A percentile compares a stretch with the other conserved stretches of the same genome.
Evolutionary conservation across 768 basidiomycete genomes (phyloP).

Genomic region (Mrakia frigida): DNA sequence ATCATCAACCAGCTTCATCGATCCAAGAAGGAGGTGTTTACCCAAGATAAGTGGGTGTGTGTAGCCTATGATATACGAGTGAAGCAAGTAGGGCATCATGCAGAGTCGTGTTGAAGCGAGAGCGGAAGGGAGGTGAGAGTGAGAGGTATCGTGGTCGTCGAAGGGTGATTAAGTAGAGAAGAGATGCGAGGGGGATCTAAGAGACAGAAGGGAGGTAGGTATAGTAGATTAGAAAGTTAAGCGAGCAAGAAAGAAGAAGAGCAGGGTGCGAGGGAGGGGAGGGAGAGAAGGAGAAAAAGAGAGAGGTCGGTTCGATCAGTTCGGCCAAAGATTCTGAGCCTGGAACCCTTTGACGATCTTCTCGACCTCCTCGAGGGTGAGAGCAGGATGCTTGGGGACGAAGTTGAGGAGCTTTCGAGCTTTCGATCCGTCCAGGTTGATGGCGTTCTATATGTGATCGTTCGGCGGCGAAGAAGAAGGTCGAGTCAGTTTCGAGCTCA

Average conservation of each 20-base stretch:
- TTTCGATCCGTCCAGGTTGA: conserved; percentile 28
- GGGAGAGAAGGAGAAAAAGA: neutral
- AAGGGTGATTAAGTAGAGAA: neutral
- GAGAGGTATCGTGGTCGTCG: no score
- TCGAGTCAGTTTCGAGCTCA: neutral
- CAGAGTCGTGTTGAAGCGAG: no score
- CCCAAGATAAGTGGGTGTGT: no score
- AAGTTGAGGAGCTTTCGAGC: conserved; percentile 18
- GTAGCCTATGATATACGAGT: no score
- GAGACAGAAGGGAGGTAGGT: no score
- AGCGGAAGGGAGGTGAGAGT: no score
- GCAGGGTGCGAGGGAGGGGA: neutral
- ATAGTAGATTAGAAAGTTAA: no score
- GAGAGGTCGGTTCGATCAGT: no score
- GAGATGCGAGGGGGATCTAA: neutral
- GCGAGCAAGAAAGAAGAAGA: no score
- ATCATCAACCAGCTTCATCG: no score
- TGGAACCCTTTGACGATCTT: conserved; percentile 23
- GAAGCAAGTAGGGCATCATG: no score
- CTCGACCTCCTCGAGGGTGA: conserved; percentile 22
- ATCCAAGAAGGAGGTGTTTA: no score
- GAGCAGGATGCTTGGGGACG: neutral
- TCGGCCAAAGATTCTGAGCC: conserved; percentile 13
- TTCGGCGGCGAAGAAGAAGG: neutral
- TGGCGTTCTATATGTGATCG: neutral